Evolutionary conservation across 345 rosid species (phyloP), one percentile per base, ranked within the genome.

Genomic region (Camelina hispida): DNA sequence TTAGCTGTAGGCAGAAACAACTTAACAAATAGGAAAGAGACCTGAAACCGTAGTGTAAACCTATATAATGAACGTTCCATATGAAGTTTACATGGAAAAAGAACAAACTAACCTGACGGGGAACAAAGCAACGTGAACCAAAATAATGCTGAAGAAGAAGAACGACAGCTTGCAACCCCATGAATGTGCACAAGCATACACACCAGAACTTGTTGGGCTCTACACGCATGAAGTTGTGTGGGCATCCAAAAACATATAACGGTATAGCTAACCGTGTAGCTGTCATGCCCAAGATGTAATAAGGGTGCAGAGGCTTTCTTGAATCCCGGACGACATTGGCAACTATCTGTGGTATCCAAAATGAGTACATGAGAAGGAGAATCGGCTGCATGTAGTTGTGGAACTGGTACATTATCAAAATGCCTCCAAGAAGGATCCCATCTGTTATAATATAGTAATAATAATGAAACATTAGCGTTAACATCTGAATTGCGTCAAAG

Each of bases 381-480:
- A 95, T 82, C 25, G 90, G 91, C 55, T 82, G 86, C 75, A 95
- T 81, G 81, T 81, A 89, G 73, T 87, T 83, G 69, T 89, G 99
- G 83, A 92, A 89, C 89, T 90, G 89, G 3, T 90, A 92, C 96
- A 95, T 90, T 73, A 92, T 75, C 85, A 92, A 81, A 83, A 95
- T 92, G 85, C 99, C 99, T 75, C 97, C 97, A 82, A 92, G 83
- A 73, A 95, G 99, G 76, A 95, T 90, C 66, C 97, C 99, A 85
- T 95, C 97, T 95, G 91, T 44, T 85, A 6, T 22, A 61, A 59
- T 42, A 62, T 60, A 10, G 63, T 43, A 59, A 38, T 13, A 69
- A 62, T 62, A 71, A 70, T 63, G 22, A 62, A 34, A 63, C 37
- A 28, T 63, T 54, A 62, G 58, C 48, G 17, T 67, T 75, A 51